Percentiles rank a stretch among this genome's conserved stretches.
Evolutionary conservation across 2,329 filamentous ascomycete genomes (phyloP).

Genomic region (Diaporthe velutina): DNA sequence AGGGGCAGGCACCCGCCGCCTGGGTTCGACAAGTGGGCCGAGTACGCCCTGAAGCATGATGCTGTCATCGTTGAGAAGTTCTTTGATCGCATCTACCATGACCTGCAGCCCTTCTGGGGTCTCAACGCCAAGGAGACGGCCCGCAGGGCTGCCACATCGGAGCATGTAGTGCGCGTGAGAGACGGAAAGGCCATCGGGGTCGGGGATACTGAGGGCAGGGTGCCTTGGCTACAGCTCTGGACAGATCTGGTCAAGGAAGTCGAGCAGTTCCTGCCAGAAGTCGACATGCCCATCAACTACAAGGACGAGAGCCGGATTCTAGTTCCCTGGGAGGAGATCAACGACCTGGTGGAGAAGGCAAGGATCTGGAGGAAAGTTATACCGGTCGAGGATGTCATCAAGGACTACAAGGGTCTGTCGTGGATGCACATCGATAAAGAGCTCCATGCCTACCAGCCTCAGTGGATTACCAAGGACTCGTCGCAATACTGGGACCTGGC

Average conservation of each 20-base stretch:
- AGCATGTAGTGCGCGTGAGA: slow-evolving; percentile 62
- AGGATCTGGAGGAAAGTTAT: slow-evolving; percentile 57
- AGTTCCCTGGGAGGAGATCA: slow-evolving; percentile 69
- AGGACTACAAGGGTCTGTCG: slow-evolving; percentile 56
- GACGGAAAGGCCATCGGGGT: slow-evolving; percentile 55
- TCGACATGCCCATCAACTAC: slow-evolving; percentile 76
- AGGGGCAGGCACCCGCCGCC: slow-evolving; percentile 64
- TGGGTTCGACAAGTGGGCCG: slow-evolving; percentile 62
- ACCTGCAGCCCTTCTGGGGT: slow-evolving; percentile 67
- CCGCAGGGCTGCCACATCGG: slow-evolving; percentile 56
- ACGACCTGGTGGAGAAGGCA: slow-evolving; percentile 63
- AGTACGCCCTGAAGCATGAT: slow-evolving; percentile 56
- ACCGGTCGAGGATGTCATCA: slow-evolving; percentile 57
- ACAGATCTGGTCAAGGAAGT: slow-evolving; percentile 64
- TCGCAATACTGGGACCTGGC: slow-evolving; percentile 71
- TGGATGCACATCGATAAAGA: slow-evolving; percentile 51
- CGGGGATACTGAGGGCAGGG: slow-evolving; percentile 55
- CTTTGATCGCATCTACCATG: slow-evolving; percentile 67
- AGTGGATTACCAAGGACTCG: slow-evolving; percentile 60
- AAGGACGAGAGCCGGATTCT: slow-evolving; percentile 75
- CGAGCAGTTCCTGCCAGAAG: slow-evolving; percentile 68
- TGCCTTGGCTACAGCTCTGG: slow-evolving; percentile 63
- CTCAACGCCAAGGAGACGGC: slow-evolving; percentile 54
- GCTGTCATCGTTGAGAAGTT: slow-evolving; percentile 61
- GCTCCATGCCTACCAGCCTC: slow-evolving; percentile 55